Evolutionary conservation across 2,329 filamentous ascomycete species (phyloP), one percentile per base, ranked within the genome.

Genomic region (Calonectria henricotiae): DNA sequence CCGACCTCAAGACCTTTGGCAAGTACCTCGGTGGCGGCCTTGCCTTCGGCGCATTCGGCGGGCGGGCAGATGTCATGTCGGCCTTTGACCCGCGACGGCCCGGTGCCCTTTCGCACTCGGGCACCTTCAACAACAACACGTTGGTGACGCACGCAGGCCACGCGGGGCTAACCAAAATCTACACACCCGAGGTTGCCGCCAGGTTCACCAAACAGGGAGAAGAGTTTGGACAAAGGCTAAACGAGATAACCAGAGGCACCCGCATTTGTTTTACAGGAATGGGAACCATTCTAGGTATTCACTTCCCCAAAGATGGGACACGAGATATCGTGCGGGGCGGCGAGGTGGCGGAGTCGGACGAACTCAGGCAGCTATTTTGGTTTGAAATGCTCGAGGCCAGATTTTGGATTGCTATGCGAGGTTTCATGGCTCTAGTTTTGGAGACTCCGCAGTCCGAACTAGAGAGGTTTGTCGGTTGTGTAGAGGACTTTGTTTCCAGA

Each of bases 1-100:
- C 91, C 0, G 91, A 93, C 75, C 78, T 93, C 63, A 89, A 87
- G 51, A 91, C 90, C 0, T 79, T 93, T 46, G 91, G 91, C 0
- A 93, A 93, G 76, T 93, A 88, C 75, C 81, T 93, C 2, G 91
- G 91, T 6, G 91, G 91, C 3, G 91, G 91, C 0, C 85, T 92
- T 74, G 85, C 89, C 0, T 92, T 93, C 76, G 91, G 91, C 2
- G 90, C 89, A 0, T 92, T 94, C 75, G 91, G 91, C 0, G 91
- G 91, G 0, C 83, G 85, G 27, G 77, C 77, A 44, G 86, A 89
- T 5, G 85, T 93, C 70, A 92, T 93, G 89, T 79, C 80, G 0
- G 77, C 87, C 7, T 92, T 88, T 74, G 87, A 90, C 73, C 88
- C 88, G 11, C 78, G 85, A 12, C 76, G 79, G 0, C 68, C 78